Evolutionary conservation across 495 filamentous ascomycete species (phyloP).

Genomic region (Aspergillus wentii): DNA sequence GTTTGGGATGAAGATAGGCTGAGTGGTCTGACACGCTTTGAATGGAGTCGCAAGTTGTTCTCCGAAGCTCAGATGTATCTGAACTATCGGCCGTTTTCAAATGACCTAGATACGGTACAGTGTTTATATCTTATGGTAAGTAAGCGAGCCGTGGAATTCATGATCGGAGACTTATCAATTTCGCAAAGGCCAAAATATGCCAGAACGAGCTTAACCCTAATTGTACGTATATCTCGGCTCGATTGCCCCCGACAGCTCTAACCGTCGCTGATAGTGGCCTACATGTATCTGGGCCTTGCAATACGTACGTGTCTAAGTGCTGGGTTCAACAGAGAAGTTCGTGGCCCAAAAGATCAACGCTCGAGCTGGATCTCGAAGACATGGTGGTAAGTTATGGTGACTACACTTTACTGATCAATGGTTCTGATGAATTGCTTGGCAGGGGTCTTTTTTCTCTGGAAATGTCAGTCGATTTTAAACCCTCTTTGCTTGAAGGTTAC

Average conservation of each 20-base stretch:
- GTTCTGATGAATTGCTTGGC: neutral
- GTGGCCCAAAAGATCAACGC: conserved; percentile 26
- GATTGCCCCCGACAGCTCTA: neutral
- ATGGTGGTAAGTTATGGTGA: conserved; percentile 30
- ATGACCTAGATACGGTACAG: conserved; percentile 37
- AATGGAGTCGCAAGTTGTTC: conserved; percentile 42
- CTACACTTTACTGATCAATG: neutral
- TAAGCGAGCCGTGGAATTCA: no score
- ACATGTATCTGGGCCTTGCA: conserved; percentile 39
- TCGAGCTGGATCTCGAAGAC: conserved; percentile 38
- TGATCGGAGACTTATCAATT: no score
- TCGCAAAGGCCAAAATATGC: conserved; percentile 38
- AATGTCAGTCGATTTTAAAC: conserved; percentile 19
- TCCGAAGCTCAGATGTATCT: conserved; percentile 33
- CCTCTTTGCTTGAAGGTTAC: neutral
- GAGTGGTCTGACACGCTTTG: conserved; percentile 32
- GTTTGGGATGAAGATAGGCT: conserved; percentile 35
- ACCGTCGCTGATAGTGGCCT: conserved; percentile 28
- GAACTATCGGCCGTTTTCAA: conserved; percentile 32
- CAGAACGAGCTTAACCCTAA: conserved; percentile 41
- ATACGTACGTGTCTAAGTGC: conserved; percentile 38
- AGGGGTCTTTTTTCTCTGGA: conserved; percentile 40
- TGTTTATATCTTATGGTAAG: conserved; percentile 38
- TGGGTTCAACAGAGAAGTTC: conserved; percentile 36
- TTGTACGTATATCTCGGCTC: conserved; percentile 12